Base-by-base conservation (phyloP, 306 rosid genomes). In the Cicer cuneatum region DNA sequence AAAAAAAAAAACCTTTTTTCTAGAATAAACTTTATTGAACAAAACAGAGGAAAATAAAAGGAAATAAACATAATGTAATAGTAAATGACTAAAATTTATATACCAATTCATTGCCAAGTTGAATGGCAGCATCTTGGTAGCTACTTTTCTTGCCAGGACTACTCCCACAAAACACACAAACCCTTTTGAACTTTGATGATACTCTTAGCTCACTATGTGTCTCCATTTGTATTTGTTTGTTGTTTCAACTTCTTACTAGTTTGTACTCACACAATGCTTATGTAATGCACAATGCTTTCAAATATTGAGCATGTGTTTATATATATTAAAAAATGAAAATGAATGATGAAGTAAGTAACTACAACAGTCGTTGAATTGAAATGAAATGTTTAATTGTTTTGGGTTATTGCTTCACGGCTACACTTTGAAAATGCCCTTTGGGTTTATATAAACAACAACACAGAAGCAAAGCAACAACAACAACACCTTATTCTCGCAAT, bases 21-120 rank as follows among this genome's bases (percentile, higher is more conserved):
- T 29, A 29, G 35, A 29, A 29, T 29, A 48, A 13, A 52, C 52
- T 65, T 38, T n/a, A 79, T 59, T 8, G 10, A 67, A 54, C n/a
- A 49, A 33, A 49, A 73, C 2, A 29, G 6, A 77, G 65, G 8
- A 5, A 47, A 43, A 8, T 39, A 57, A 46, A 1, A 33, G 40
- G 5, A 29, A 29, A 29, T 3, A 5, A 61, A 7, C 13, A 33
- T 6, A 46, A 13, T 35, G 35, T 0, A 37, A 5, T 14, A 5
- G 14, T 38, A 12, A n/a, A 38, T 47, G 0, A 14, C 35, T 19
- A 43, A 11, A 11, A 41, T 9, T 14, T 65, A 57, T 45, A 43
- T 94, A 94, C 99, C 99, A 94, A 88, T 83, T 94, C 97, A 40
- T 92, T 89, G 86, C 99, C 99, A 73, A 94, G 99, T 51, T 90